Evolutionary conservation across 805 yeast species (phyloP), one percentile per base, ranked within the genome.

Genomic region (Clavispora santaluciae): DNA sequence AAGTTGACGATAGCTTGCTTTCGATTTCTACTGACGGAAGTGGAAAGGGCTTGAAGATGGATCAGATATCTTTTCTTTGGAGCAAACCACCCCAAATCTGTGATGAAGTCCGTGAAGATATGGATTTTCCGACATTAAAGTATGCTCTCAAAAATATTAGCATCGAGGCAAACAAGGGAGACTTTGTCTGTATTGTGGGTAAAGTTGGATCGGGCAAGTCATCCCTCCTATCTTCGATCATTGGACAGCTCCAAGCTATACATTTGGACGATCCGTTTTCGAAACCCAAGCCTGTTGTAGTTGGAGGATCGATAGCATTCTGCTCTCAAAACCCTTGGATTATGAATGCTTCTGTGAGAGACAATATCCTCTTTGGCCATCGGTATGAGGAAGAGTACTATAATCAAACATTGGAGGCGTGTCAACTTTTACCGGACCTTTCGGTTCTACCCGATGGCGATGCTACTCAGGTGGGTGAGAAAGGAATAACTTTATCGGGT

Each of bases 301-400:
- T 64, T 20, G 55, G 57, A 37, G 73, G 73, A 10, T 40, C 57
- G 8, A 45, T 64, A n/a, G 70, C 71, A 2, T 68, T 64, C 46
- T 65, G 70, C 46, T 57, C 72, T 8, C 73, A 68, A 48, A 50
- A 48, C 21, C 68, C 73, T 3, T 68, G 73, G 73, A 64, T 67
- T 35, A 54, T 66, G 53, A 67, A 68, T 46, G 61, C 64, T 8
- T 53, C 70, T 1, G 67, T 68, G 9, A 62, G 59, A 43, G 72
- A 68, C 25, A 68, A 68, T 43, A 66, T 68, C 35, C 43, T 60
- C 21, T 68, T 68, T 50, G 73, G 73, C 10, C 55, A 56, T 47
- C 48, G 40, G 30, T 56, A 51, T 39, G 66, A 67, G 42, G 53
- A 54, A 24, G 56, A 43, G 1, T 64, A 57, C 41, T 68, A 67